Evolutionary conservation across 495 filamentous ascomycete species (phyloP), one percentile per base, ranked within the genome.

Genomic region (Hypoxylon fragiforme): DNA sequence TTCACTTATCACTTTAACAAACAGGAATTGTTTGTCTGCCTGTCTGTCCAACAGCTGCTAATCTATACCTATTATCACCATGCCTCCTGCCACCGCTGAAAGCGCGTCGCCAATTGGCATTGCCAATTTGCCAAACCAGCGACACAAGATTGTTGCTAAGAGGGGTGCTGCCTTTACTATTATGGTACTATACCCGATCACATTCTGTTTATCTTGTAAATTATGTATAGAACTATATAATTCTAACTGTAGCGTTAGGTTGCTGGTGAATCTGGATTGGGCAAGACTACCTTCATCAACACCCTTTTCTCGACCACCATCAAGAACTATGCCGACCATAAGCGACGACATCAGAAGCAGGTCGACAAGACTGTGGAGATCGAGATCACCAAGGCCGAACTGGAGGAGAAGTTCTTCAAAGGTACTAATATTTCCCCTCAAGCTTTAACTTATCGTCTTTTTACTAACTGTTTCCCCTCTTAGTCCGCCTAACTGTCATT

Each of bases 331-430:
- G 92, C 94, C 78, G 94, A 98, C 71, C 94, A 98, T 82, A 91
- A 94, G 79, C 88, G 90, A 72, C 89, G 94, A 63, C 94, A 98
- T 76, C 89, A 91, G 75, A 98, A 98, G 84, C 94, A 98, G 77
- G 81, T 96, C 47, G 94, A 98, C 80, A 97, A 97, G 77, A 98
- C 94, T 7, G 94, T 98, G 47, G 94, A 98, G 79, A 98, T 98
- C 66, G 94, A 97, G 73, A 98, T 98, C 69, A 98, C 94, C 70
- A 98, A 98, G 82, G 94, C 94, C 42, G 94, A 98, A 79, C 76
- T 98, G 53, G 94, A 98, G 78, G 94, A 98, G 85, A 98, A 98
- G 81, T 98, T 98, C 81, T 98, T 98, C 85, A 98, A 98, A 81
- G 92, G 92, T 97, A 81, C 49, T 59, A 40, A 32, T 34, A 16